Conservation (phyloP, 441 rosid species). For the Populus hybrid region DNA sequence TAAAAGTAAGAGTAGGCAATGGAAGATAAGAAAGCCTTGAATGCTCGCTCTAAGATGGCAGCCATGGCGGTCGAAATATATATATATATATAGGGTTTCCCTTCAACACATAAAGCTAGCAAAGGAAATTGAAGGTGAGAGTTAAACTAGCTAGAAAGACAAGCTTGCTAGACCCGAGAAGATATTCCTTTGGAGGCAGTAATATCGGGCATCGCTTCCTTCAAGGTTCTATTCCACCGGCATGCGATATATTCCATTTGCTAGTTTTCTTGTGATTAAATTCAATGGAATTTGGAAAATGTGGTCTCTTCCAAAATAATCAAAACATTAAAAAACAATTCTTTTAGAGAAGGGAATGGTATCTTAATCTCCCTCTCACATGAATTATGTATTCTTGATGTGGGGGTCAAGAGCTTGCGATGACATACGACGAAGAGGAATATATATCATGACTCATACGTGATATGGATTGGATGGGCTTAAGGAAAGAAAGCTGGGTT, state of each 20-base stretch:
- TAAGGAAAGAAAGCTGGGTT: constrained; percentile 21
- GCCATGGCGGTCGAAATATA: constrained; percentile 30
- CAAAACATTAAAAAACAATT: neutral
- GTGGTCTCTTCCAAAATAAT: neutral
- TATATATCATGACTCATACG: constrained; percentile 24
- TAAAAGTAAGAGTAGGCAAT: constrained; percentile 54
- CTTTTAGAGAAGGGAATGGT: constrained; percentile 35
- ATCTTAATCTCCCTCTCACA: constrained; percentile 17
- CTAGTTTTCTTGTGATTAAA: constrained; percentile 25
- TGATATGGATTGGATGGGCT: constrained; percentile 24
- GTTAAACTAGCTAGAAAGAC: constrained; percentile 8
- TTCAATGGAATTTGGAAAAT: constrained; percentile 4
- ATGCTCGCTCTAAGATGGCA: constrained; percentile 42
- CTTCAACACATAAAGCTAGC: constrained; percentile 18
- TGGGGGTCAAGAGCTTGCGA: constrained; percentile 33
- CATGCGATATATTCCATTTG: constrained; percentile 36
- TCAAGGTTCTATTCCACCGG: constrained; percentile 6
- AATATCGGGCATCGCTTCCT: constrained; percentile 44
- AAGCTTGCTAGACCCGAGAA: constrained; percentile 35
- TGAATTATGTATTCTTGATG: constrained; percentile 14
- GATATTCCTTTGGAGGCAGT: constrained; percentile 40
- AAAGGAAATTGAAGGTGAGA: neutral
- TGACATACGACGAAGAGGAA: constrained; percentile 21
- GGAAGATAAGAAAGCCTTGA: constrained; percentile 50
- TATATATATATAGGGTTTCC: neutral